Base-by-base conservation (phyloP, 257 asterid species). In the Cruciata laevipes region DNA sequence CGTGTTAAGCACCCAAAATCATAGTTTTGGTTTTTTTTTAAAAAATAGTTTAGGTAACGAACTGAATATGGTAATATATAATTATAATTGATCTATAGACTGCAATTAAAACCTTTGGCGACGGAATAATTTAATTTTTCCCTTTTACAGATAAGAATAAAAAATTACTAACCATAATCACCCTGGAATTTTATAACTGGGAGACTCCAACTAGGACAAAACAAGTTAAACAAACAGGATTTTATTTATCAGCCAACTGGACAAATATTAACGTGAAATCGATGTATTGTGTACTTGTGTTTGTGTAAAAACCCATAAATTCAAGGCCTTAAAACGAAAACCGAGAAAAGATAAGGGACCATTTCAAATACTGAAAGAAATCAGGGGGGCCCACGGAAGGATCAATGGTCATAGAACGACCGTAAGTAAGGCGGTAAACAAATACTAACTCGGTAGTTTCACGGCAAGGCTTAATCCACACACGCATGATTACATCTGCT, bases 381-480 rank as follows among this genome's bases (percentile, higher is more conserved):
- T 12, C n/a, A 5, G 21, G 6, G 21, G 55, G 55, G 8, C 55
- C 55, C 55, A 47, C 60, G 60, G 60, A 53, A 47, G n/a, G 25
- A 18, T 53, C 27, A 53, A 20, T 53, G 60, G 60, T 20, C 55
- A 21, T 8, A 21, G 60, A 53, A 53, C 27, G 60, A 53, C 27
- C 20, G 60, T 53, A 53, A 53, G 27, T n/a, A 53, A 53, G 60
- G 60, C 60, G 60, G 60, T 53, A 53, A 53, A 53, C 27, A 53
- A 53, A 53, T 53, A 53, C 24, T 16, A 53, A 53, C 24, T 16
- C 27, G 60, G 20, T 47, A 3, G 55, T 47, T 47, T 47, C 55
- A 42, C 51, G 51, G 17, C 51, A 13, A 42, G 51, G 51, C 51
- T 12, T 42, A 42, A 51, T 51, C 57, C 57, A 16, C 57, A n/a